Evolutionary conservation across 495 filamentous ascomycete species (phyloP).

Genomic region (Entonaema liquescens): DNA sequence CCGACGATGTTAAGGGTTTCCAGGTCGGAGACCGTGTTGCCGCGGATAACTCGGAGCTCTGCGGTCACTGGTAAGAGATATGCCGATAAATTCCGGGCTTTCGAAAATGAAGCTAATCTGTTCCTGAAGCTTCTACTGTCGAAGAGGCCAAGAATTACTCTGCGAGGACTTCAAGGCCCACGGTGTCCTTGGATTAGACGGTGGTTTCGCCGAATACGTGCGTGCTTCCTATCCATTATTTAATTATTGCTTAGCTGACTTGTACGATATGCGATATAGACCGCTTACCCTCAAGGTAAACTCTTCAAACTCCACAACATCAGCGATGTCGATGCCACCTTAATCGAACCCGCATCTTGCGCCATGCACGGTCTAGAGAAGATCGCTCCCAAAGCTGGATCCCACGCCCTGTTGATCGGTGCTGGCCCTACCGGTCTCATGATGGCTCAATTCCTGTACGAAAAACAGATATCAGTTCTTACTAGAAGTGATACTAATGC

Average conservation of each 20-base stretch:
- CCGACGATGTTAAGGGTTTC: conserved; percentile 67
- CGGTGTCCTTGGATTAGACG: conserved; percentile 67
- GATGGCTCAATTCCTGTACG: conserved; percentile 47
- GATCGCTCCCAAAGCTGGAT: conserved; percentile 74
- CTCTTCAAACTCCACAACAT: conserved; percentile 77
- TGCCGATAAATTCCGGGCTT: background rate
- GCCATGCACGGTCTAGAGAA: conserved; percentile 76
- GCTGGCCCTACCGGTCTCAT: conserved; percentile 73
- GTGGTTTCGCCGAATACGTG: conserved; percentile 75
- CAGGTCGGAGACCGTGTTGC: conserved; percentile 71
- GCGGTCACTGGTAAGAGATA: conserved; percentile 63
- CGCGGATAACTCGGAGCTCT: conserved; percentile 69
- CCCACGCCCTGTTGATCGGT: conserved; percentile 71
- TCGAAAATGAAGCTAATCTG: conserved; percentile 8
- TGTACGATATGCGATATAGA: conserved; percentile 23
- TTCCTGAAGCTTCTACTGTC: conserved; percentile 68
- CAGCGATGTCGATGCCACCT: conserved; percentile 73
- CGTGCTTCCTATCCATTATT: conserved; percentile 50
- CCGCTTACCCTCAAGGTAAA: conserved; percentile 63
- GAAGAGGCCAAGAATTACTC: conserved; percentile 70
- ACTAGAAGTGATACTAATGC: conserved; percentile 2
- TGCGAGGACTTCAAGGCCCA: conserved; percentile 76
- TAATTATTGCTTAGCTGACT: conserved; percentile 12
- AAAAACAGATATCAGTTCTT: background rate
- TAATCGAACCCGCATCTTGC: conserved; percentile 77